A percentile compares a stretch with the other conserved stretches of the same genome.
Evolutionary conservation across 768 basidiomycete genomes (phyloP).

Genomic region (Lactarius tabidus): DNA sequence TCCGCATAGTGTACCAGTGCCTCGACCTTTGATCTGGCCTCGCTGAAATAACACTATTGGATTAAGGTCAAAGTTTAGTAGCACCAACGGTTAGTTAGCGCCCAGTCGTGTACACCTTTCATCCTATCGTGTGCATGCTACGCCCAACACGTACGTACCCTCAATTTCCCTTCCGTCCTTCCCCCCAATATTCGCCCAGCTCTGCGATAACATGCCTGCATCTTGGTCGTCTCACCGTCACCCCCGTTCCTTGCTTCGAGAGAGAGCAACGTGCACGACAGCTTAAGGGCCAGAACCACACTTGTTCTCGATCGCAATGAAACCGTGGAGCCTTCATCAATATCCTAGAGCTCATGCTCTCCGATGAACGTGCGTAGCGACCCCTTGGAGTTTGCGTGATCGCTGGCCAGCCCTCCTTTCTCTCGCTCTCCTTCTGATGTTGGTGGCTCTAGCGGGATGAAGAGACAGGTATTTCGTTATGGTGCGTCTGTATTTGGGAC

Average conservation of each 20-base stretch:
- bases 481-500: slow-evolving; percentile 2
- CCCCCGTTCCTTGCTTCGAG: slow-evolving; percentile 17
- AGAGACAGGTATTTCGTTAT: slow-evolving; percentile 9
- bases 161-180: slow-evolving; percentile 7
- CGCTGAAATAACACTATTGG: not conserved
- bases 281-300: slow-evolving; percentile 9
- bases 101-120: not conserved
- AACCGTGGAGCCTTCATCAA: not conserved
- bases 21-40: not conserved
- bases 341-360: slow-evolving; percentile 3
- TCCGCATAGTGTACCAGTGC: not conserved
- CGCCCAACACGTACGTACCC: slow-evolving; percentile 11
- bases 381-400: not conserved
- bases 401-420: not conserved
- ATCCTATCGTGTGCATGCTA: not conserved
- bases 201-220: not conserved
- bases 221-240: not conserved
- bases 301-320: slow-evolving; percentile 1
- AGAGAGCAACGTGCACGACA: not conserved
- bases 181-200: slow-evolving; percentile 5
- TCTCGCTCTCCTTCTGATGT: slow-evolving; percentile 3
- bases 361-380: slow-evolving; percentile 1
- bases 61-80: not conserved
- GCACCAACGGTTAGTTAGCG: no score
- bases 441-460: not conserved